Conservation (phyloP, 352 stramenopile species). For the Pythium rhizo-oryzae region DNA sequence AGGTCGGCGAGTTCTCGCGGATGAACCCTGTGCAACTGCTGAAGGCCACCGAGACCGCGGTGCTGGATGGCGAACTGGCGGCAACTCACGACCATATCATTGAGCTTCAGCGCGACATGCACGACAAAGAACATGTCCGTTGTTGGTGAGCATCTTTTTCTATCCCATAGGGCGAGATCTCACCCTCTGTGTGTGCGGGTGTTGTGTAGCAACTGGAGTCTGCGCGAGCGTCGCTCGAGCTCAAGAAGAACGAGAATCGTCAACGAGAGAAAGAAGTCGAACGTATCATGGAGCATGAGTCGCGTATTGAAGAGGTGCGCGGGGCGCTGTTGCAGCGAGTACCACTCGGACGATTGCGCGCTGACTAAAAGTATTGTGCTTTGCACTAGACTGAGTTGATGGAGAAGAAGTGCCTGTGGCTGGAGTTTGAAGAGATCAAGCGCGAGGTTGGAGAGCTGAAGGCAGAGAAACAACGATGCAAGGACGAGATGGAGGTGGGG, state of each 20-base stretch:
- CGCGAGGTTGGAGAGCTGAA: conserved; percentile 68
- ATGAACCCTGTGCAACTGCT: conserved; percentile 79
- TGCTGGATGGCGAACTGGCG: conserved; percentile 73
- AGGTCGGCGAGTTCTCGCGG: conserved; percentile 90
- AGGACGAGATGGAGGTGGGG: conserved; percentile 67
- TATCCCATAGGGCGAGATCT: neutral
- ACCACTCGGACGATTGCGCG: no score
- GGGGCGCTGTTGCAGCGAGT: neutral
- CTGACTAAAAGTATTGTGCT: neutral
- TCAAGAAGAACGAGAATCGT: conserved; percentile 84
- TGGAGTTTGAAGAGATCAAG: conserved; percentile 83
- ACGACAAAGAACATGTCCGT: conserved; percentile 64
- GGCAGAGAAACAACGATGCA: conserved; percentile 64
- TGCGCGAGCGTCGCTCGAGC: conserved; percentile 59
- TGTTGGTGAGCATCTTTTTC: neutral
- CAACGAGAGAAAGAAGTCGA: conserved; percentile 87
- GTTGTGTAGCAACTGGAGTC: conserved; percentile 62
- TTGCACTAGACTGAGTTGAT: conserved; percentile 68
- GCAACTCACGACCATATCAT: conserved; percentile 80
- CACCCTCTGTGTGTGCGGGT: neutral
- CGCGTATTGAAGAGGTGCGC: conserved; percentile 69
- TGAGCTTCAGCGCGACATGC: conserved; percentile 74
- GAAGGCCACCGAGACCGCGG: conserved; percentile 76
- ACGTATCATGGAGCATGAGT: conserved; percentile 81
- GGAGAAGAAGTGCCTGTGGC: conserved; percentile 88